phyloP scores from a whole-genome alignment of 2,329 filamentous ascomycete genomes.

The Colletotrichum cereale region DNA sequence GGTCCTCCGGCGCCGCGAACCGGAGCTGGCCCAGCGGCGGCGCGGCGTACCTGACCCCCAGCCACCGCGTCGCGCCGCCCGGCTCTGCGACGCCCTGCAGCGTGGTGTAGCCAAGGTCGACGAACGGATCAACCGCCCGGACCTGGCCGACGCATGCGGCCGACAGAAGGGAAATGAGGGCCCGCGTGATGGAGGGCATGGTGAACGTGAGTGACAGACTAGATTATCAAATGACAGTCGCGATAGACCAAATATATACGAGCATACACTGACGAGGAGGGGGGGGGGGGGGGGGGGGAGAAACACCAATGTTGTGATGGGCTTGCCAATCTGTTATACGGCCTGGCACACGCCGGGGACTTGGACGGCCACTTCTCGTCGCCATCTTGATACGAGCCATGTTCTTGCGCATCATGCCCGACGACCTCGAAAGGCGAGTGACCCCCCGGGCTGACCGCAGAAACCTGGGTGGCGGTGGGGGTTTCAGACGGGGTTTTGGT shows the following conservation, averaged over 20 bases:
- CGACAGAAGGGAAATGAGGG: slow-evolving; percentile 31
- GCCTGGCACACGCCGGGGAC: background rate
- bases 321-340: slow-evolving; percentile 29
- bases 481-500: slow-evolving; percentile 33
- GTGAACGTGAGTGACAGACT: slow-evolving; percentile 18
- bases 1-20: slow-evolving; percentile 75
- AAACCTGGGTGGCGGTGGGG: background rate
- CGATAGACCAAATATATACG: background rate
- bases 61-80: slow-evolving; percentile 74
- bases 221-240: background rate
- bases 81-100: slow-evolving; percentile 68
- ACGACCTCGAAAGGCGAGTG: background rate
- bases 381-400: slow-evolving; percentile 11
- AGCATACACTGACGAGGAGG: slow-evolving; percentile 3
- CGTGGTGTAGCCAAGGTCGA: slow-evolving; percentile 75
- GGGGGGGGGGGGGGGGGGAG: slow-evolving; percentile 11
- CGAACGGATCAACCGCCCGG: slow-evolving; percentile 45
- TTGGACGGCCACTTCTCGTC: background rate
- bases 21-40: slow-evolving; percentile 75
- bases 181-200: slow-evolving; percentile 20
- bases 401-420: background rate
- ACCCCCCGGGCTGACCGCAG: background rate
- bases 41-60: slow-evolving; percentile 81
- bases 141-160: slow-evolving; percentile 29
- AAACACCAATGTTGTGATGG: background rate